phyloP scores from a whole-genome alignment of 73 alveolate species.

The Effrenium voratum region DNA sequence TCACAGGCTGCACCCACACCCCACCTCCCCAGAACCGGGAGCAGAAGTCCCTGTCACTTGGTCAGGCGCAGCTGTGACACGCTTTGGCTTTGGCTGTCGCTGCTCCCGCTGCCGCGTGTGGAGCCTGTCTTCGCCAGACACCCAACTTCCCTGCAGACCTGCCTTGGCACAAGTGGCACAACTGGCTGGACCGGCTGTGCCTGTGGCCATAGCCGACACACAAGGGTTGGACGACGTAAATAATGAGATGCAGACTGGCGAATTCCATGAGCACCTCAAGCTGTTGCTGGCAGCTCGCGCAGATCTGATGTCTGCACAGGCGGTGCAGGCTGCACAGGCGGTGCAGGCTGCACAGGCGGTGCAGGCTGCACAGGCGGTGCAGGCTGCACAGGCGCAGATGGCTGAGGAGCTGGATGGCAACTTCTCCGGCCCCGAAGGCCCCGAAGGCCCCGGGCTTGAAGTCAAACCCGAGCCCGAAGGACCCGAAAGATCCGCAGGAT shows the following conservation, averaged over 20 bases:
- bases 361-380: not conserved
- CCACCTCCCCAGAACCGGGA: not conserved
- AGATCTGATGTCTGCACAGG: slow-evolving; percentile 29
- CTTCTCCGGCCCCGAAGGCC: no score
- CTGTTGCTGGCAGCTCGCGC: slow-evolving; percentile 57
- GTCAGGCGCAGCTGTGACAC: not conserved
- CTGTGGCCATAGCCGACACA: not conserved
- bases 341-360: not conserved
- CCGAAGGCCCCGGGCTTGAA: no score
- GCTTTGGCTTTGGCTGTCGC: not conserved
- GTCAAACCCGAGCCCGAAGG: no score
- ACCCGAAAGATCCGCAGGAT: no score
- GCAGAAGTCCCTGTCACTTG: not conserved
- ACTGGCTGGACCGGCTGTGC: not conserved
- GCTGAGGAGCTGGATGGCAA: no score
- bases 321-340: not conserved
- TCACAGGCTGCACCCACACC: slow-evolving; percentile 7
- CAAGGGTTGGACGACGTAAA: not conserved
- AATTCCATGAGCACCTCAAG: slow-evolving; percentile 9
- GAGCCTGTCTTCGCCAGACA: not conserved
- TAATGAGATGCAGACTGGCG: not conserved
- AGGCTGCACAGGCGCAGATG: not conserved
- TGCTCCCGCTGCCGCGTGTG: not conserved
- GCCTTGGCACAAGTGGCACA: slow-evolving; percentile 17
- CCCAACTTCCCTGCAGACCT: slow-evolving; percentile 2